Evolutionary conservation across 2,329 filamentous ascomycete species (phyloP), one percentile per base, ranked within the genome.

Genomic region (Diaporthe nobilis): DNA sequence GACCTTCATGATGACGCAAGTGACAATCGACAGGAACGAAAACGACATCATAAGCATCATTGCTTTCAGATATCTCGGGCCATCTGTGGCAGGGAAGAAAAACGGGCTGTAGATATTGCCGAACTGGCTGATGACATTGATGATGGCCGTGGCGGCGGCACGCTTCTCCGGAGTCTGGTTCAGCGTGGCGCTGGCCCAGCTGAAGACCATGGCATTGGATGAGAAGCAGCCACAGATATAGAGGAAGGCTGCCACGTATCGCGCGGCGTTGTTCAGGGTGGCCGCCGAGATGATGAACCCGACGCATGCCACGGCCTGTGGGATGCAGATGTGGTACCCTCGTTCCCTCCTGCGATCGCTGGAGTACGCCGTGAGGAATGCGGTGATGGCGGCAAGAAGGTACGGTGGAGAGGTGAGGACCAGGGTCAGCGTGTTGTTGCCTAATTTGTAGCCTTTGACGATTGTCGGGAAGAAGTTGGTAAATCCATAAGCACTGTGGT

Each of bases 321-420:
- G 84, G 0, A 81, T 78, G 0, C 84, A 80, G 76, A 86, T 84
- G 67, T 85, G 84, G 81, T 82, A 85, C 1, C 84, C 85, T 25
- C 85, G 80, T 68, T 87, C 85, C 42, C 86, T 84, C 77, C 84
- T 83, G 6, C 81, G 81, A 2, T 86, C 87, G 0, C 86, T 87
- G 1, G 82, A 86, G 77, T 84, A 84, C 1, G 84, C 86, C 6
- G 84, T 83, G 2, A 84, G 73, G 58, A 87, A 85, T 8, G 85
- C 85, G 13, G 84, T 83, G 39, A 83, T 82, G 4, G 84, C 86
- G 0, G 87, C 86, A 22, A 87, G 79, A 0, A 87, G 80, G 77
- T 87, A 89, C 0, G 88, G 88, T 0, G 88, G 88, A 71, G 82
- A 84, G 37, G 85, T 87, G 17, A 87, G 82, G 4, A 85, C 83